These are phyloP conservation scores for Ustilago xerochloae DNA, from an alignment of 1,284 basidiomycete genomes.

Conservation along the genomic window DNA sequence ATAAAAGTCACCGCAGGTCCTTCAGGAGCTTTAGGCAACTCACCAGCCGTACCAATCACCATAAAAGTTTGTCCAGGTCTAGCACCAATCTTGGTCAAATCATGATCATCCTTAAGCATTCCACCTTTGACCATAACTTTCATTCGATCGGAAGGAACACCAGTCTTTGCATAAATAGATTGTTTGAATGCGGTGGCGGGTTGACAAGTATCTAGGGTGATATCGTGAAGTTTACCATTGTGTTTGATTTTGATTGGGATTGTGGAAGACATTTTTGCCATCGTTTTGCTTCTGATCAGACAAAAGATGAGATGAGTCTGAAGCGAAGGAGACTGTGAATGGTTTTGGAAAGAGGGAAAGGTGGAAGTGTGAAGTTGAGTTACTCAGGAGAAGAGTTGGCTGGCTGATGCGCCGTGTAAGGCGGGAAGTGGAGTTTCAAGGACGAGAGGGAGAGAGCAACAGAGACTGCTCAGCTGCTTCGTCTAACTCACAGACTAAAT, in stretches of 20 bases:
- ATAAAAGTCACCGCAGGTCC: constrained; percentile 84
- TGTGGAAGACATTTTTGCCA: constrained; percentile 66
- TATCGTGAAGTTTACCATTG: constrained; percentile 76
- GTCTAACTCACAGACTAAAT: no score
- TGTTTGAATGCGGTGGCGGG: constrained; percentile 83
- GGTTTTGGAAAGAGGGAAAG: background rate
- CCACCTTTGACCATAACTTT: constrained; percentile 97
- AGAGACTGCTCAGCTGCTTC: background rate
- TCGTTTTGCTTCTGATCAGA: constrained; percentile 5
- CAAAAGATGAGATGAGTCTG: background rate
- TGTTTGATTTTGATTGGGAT: constrained; percentile 85
- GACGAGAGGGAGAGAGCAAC: background rate
- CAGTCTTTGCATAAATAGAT: constrained; percentile 81
- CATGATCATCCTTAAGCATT: constrained; percentile 84
- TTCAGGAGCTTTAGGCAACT: constrained; percentile 85
- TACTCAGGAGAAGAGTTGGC: background rate
- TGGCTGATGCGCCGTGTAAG: background rate
- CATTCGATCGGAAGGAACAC: constrained; percentile 88
- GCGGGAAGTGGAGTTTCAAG: background rate
- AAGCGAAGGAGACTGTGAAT: background rate
- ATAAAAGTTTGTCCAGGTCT: constrained; percentile 72
- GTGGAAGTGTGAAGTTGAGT: background rate
- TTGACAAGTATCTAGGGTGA: constrained; percentile 75
- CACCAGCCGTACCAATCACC: constrained; percentile 81
- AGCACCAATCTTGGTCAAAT: constrained; percentile 82